A percentile compares a stretch with the other conserved stretches of the same genome.
phyloP scores from a whole-genome alignment of 2,329 filamentous ascomycete species.

The Pseudocercospora fijiensis region DNA sequence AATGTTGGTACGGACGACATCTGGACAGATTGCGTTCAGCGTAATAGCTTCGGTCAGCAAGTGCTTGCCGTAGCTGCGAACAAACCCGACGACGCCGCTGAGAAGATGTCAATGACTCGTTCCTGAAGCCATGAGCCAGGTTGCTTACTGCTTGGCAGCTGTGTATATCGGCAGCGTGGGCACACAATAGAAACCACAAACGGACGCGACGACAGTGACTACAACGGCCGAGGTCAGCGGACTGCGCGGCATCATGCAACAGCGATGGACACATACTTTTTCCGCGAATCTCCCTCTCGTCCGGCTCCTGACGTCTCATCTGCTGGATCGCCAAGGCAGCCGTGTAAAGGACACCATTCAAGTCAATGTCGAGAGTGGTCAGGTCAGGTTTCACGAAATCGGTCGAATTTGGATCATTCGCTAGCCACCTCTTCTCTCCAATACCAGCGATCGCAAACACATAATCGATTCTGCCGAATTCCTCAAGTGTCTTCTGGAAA shows the following conservation, averaged over 20 bases:
- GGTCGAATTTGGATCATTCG: slow-evolving; percentile 25
- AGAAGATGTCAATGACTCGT: slow-evolving; percentile 8
- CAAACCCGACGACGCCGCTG: slow-evolving; percentile 41
- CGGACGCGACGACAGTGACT: slow-evolving; percentile 40
- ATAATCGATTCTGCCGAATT: slow-evolving; percentile 42
- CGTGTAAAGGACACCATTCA: slow-evolving; percentile 47
- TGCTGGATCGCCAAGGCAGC: slow-evolving; percentile 46
- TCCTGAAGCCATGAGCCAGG: slow-evolving; percentile 4
- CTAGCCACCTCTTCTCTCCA: slow-evolving; percentile 42
- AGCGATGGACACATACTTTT: slow-evolving; percentile 37
- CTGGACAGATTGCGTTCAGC: slow-evolving; percentile 46
- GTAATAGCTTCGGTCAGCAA: slow-evolving; percentile 44
- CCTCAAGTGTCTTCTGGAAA: slow-evolving; percentile 39
- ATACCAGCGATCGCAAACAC: slow-evolving; percentile 43
- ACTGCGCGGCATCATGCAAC: neutral
- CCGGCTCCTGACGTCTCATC: slow-evolving; percentile 43
- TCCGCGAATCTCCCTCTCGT: slow-evolving; percentile 39
- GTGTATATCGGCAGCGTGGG: slow-evolving; percentile 40
- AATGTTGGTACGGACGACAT: slow-evolving; percentile 42
- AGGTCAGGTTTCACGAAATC: slow-evolving; percentile 44
- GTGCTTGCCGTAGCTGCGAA: slow-evolving; percentile 45
- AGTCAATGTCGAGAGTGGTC: slow-evolving; percentile 42
- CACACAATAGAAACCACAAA: slow-evolving; percentile 47
- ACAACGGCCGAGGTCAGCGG: neutral
- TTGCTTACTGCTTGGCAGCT: slow-evolving; percentile 42